These are phyloP conservation scores for Dactylellina drechsleri DNA, from an alignment of 2,329 filamentous ascomycete species.

Conservation along the genomic window DNA sequence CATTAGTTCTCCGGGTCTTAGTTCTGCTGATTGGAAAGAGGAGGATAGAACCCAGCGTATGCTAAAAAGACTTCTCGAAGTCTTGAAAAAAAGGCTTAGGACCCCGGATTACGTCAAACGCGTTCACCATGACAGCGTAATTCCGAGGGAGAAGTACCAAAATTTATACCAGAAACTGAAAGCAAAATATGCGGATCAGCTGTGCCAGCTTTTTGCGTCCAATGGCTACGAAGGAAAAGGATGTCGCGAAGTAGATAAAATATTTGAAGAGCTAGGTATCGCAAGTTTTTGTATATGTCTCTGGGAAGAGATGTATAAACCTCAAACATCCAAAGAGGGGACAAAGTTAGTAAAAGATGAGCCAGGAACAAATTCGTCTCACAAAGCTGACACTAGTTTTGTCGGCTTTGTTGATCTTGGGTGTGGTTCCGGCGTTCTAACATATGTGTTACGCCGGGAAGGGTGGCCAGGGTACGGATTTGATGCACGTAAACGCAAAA, in stretches of 20 bases:
- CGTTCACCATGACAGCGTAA: constrained; percentile 82
- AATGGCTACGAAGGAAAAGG: constrained; percentile 86
- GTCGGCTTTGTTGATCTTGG: constrained; percentile 96
- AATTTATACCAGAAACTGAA: constrained; percentile 85
- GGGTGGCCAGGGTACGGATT: constrained; percentile 90
- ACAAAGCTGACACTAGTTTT: constrained; percentile 65
- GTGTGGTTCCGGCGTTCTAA: constrained; percentile 91
- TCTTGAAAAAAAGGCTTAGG: constrained; percentile 38
- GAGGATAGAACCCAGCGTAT: constrained; percentile 39
- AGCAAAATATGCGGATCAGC: constrained; percentile 74
- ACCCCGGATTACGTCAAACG: constrained; percentile 77
- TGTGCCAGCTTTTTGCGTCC: constrained; percentile 67
- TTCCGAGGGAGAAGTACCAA: constrained; percentile 81
- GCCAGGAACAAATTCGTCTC: constrained; percentile 55
- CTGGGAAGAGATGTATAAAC: constrained; percentile 82
- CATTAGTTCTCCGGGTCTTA: not conserved
- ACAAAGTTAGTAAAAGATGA: constrained; percentile 12
- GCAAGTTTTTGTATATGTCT: constrained; percentile 92
- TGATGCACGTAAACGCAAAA: constrained; percentile 85
- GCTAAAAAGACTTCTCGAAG: constrained; percentile 34
- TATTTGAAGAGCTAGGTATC: constrained; percentile 93
- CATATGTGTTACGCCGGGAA: constrained; percentile 81
- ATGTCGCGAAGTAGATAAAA: constrained; percentile 80
- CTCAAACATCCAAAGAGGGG: not conserved
- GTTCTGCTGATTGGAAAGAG: not conserved